These are phyloP conservation scores for Fusarium fujikuroi DNA, from an alignment of 2,329 filamentous ascomycete genomes.

Conservation along the genomic window DNA sequence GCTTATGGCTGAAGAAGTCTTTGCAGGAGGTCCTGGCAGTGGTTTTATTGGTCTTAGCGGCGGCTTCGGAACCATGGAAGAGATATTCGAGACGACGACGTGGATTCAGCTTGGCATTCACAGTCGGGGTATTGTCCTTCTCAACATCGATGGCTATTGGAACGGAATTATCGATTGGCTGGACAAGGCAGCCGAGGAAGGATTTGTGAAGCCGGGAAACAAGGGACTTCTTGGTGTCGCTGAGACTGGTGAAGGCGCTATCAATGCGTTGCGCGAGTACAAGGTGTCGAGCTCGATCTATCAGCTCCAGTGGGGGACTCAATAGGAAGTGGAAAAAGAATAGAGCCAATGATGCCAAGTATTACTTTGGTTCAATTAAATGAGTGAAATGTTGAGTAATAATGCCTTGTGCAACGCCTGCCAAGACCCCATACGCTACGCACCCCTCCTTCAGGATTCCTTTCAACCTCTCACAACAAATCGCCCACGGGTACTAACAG, in stretches of 20 bases:
- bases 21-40: slow-evolving; percentile 84
- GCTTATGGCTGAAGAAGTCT: slow-evolving; percentile 89
- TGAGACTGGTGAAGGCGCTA: slow-evolving; percentile 75
- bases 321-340: slow-evolving; percentile 52
- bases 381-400: not conserved
- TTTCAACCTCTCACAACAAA: not conserved
- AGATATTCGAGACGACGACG: slow-evolving; percentile 88
- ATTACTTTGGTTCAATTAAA: not conserved
- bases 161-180: slow-evolving; percentile 88
- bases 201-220: slow-evolving; percentile 79
- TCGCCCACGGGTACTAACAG: not conserved
- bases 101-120: slow-evolving; percentile 99
- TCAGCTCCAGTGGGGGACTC: slow-evolving; percentile 82
- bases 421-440: not conserved
- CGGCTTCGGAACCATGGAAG: slow-evolving; percentile 95
- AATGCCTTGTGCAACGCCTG: not conserved
- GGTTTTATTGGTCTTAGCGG: slow-evolving; percentile 91
- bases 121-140: slow-evolving; percentile 77
- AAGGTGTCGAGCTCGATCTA: slow-evolving; percentile 78
- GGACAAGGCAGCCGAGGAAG: slow-evolving; percentile 75
- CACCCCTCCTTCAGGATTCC: not conserved
- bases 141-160: slow-evolving; percentile 93
- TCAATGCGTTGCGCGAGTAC: slow-evolving; percentile 77
- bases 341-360: rapidly evolving
- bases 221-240: slow-evolving; percentile 83